Evolutionary conservation across 495 filamentous ascomycete species (phyloP).

Genomic region (Daldinia loculata): DNA sequence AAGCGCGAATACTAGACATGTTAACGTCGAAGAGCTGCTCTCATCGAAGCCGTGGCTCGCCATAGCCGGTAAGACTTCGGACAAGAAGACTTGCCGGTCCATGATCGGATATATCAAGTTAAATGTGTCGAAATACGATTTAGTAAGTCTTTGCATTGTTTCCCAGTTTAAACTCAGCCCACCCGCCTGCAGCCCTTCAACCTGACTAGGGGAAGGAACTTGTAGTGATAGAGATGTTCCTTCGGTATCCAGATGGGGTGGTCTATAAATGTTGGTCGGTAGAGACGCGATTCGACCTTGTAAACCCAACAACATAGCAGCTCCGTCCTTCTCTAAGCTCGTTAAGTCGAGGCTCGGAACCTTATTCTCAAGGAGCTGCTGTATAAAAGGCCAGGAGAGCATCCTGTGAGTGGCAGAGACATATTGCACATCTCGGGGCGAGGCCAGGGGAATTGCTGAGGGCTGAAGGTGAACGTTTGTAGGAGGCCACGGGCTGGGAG

Average conservation of each 20-base stretch:
- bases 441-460: constrained; percentile 21
- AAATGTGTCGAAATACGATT: constrained; percentile 64
- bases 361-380: constrained; percentile 54
- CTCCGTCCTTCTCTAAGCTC: constrained; percentile 54
- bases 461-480: constrained; percentile 22
- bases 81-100: constrained; percentile 60
- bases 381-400: constrained; percentile 65
- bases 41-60: constrained; percentile 61
- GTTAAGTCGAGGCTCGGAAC: constrained; percentile 46
- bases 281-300: constrained; percentile 50
- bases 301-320: constrained; percentile 56
- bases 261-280: constrained; percentile 37
- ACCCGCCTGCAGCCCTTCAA: constrained; percentile 40
- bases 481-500: constrained; percentile 29
- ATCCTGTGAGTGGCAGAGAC: constrained; percentile 65
- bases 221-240: constrained; percentile 31
- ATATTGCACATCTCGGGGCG: constrained; percentile 48
- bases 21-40: constrained; percentile 58
- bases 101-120: constrained; percentile 66
- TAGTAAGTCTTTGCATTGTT: constrained; percentile 58
- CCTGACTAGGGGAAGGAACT: constrained; percentile 23
- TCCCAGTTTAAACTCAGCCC: constrained; percentile 53
- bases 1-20: constrained; percentile 65
- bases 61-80: constrained; percentile 55
- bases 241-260: constrained; percentile 21